A percentile compares a stretch with the other conserved stretches of the same genome.
phyloP scores from a whole-genome alignment of 2,329 filamentous ascomycete genomes.

The Ophiostoma pallidulum region DNA sequence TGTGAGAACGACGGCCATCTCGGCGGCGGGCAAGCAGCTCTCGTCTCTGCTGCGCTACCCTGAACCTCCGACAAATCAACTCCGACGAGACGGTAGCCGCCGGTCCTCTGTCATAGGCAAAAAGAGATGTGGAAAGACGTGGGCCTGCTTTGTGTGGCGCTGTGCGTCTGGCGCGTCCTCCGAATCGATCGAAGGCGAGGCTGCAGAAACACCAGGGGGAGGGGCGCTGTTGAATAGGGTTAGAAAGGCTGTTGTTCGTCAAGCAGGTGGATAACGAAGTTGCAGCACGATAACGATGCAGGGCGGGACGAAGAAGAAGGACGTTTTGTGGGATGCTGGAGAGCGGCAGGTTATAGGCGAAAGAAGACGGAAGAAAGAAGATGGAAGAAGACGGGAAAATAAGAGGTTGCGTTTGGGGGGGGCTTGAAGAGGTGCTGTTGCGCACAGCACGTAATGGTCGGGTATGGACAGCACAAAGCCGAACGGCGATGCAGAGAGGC shows the following conservation, averaged over 20 bases:
- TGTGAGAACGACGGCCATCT: slow-evolving; percentile 47
- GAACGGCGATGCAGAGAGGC: background rate
- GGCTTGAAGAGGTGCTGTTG: too few species aligned
- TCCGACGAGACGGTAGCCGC: slow-evolving; percentile 14
- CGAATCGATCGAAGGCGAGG: slow-evolving; percentile 3
- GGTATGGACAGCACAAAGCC: too few species aligned
- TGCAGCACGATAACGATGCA: slow-evolving; percentile 2
- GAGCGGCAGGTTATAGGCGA: background rate
- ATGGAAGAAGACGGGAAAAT: background rate
- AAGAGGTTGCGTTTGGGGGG: background rate
- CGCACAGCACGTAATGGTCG: too few species aligned
- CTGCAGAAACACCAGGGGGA: slow-evolving; percentile 5
- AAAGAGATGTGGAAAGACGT: background rate
- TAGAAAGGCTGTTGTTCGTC: background rate
- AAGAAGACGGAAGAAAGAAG: background rate
- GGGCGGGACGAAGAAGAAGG: background rate
- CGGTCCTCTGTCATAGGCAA: slow-evolving; percentile 6
- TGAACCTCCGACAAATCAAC: slow-evolving; percentile 23
- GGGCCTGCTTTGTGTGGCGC: background rate
- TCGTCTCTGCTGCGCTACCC: slow-evolving; percentile 8
- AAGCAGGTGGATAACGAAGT: background rate
- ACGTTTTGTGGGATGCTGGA: background rate
- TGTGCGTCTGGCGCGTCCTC: background rate
- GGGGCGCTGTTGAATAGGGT: slow-evolving; percentile 4
- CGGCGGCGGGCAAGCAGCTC: background rate